phyloP scores from a whole-genome alignment of 352 stramenopile genomes.

The Phytopythium cucurbitacearum region DNA sequence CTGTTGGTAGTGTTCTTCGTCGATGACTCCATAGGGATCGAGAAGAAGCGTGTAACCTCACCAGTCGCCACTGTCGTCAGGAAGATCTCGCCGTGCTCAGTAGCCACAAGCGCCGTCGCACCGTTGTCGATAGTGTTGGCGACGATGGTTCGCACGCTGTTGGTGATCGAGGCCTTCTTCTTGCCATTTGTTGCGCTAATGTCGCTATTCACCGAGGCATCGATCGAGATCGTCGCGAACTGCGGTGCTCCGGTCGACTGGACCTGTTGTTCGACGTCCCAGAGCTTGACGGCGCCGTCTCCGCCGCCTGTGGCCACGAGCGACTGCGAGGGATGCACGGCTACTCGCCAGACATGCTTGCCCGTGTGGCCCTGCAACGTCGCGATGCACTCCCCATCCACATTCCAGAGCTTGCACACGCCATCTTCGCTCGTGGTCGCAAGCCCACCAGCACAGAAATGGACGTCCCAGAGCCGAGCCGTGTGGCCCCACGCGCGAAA shows the following conservation, averaged over 20 bases:
- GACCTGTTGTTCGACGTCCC: conserved; percentile 57
- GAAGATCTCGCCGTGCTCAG: conserved; percentile 59
- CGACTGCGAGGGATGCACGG: conserved; percentile 41
- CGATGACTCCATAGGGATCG: conserved; percentile 2
- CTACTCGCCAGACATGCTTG: conserved; percentile 75
- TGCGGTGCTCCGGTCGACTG: conserved; percentile 18
- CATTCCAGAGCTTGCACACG: conserved; percentile 69
- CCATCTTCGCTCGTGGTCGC: conserved; percentile 78
- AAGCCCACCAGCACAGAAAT: conserved; percentile 51
- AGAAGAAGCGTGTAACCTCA: conserved; percentile 28
- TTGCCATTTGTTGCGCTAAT: conserved; percentile 17
- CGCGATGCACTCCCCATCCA: conserved; percentile 53
- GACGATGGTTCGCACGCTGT: conserved; percentile 52
- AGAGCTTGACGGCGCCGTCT: conserved; percentile 80
- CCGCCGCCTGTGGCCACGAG: conserved; percentile 67
- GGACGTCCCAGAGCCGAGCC: conserved; percentile 83
- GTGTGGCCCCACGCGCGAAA: conserved; percentile 81
- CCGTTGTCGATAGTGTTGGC: conserved; percentile 21
- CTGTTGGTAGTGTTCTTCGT: conserved; percentile 11
- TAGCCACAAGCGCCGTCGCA: conserved; percentile 46
- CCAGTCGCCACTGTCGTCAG: conserved; percentile 31
- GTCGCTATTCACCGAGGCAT: background rate
- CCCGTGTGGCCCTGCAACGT: conserved; percentile 73
- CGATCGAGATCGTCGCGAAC: conserved; percentile 4
- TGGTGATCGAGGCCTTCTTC: conserved; percentile 20